Conservation (phyloP, 495 filamentous ascomycete genomes). For the Trichocladium antarcticum region DNA sequence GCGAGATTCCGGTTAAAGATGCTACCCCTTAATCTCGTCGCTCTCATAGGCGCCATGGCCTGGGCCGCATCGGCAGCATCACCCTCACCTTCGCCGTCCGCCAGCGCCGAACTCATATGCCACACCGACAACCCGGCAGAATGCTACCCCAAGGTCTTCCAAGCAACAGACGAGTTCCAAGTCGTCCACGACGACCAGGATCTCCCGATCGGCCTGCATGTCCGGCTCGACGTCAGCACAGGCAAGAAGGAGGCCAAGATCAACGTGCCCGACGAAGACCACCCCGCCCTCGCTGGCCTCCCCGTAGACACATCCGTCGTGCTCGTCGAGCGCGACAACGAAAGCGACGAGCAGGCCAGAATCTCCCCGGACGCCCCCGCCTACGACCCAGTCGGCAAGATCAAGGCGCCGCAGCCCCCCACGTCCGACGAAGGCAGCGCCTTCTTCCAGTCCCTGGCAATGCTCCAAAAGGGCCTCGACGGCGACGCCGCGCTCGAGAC, state of each 20-base stretch:
- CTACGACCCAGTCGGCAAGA: slow-evolving; percentile 41
- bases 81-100: slow-evolving; percentile 18
- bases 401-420: slow-evolving; percentile 35
- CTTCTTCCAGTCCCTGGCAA: slow-evolving; percentile 35
- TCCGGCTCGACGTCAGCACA: slow-evolving; percentile 51
- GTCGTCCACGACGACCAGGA: slow-evolving; percentile 51
- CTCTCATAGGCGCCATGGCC: slow-evolving; percentile 17
- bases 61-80: slow-evolving; percentile 20
- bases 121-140: slow-evolving; percentile 45
- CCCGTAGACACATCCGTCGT: slow-evolving; percentile 39
- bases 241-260: slow-evolving; percentile 53
- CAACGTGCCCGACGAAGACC: slow-evolving; percentile 40
- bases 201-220: slow-evolving; percentile 50
- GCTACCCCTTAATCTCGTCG: slow-evolving; percentile 18
- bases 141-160: slow-evolving; percentile 55
- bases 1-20: slow-evolving; percentile 10
- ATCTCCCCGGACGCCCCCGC: slow-evolving; percentile 32
- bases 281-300: slow-evolving; percentile 34
- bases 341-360: neutral
- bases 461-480: slow-evolving; percentile 32
- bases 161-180: slow-evolving; percentile 51
- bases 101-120: slow-evolving; percentile 47
- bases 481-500: slow-evolving; percentile 36
- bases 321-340: slow-evolving; percentile 29
- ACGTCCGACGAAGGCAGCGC: slow-evolving; percentile 17